Evolutionary conservation across 148 eudicot genomes (phyloP).

Genomic region (Talinum fruticosum): DNA sequence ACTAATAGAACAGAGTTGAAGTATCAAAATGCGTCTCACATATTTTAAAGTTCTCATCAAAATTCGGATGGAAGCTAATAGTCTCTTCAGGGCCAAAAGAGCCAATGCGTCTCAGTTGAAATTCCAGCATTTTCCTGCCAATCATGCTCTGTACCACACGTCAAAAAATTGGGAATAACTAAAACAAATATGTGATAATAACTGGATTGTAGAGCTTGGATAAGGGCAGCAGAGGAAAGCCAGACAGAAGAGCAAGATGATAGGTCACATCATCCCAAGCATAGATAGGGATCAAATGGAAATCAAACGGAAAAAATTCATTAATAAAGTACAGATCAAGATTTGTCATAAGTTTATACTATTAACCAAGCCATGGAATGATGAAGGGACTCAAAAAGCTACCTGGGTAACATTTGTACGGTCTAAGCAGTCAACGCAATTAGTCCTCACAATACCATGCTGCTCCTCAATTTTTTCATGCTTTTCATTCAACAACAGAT

Average conservation of each 20-base stretch:
- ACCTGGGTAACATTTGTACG: slow-evolving; percentile 99
- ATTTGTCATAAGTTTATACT: not conserved
- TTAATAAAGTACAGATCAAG: not conserved
- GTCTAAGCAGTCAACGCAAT: slow-evolving; percentile 97
- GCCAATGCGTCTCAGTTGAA: slow-evolving; percentile 79
- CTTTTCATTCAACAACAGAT: slow-evolving; percentile 75
- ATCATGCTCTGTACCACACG: slow-evolving; percentile 73
- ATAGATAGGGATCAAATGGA: not conserved
- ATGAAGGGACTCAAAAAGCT: not conserved
- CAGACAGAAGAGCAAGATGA: not conserved
- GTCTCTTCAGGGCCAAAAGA: slow-evolving; percentile 79
- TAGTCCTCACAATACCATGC: slow-evolving; percentile 81
- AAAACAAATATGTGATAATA: not conserved
- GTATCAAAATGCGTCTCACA: slow-evolving; percentile 39
- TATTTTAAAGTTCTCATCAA: slow-evolving; percentile 79
- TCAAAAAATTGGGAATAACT: not conserved
- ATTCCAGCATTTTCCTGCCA: slow-evolving; percentile 87
- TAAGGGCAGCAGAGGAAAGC: too few relatives aligned
- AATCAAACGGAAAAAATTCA: not conserved
- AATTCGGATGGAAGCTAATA: slow-evolving; percentile 70
- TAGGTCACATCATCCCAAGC: not conserved
- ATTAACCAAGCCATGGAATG: slow-evolving; percentile 3
- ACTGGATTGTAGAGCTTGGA: too few relatives aligned
- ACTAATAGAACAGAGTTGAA: too few relatives aligned
- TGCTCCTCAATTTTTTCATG: slow-evolving; percentile 83